Percentiles rank a stretch among this genome's conserved stretches.
These are phyloP conservation scores for Dissophora ornata DNA, from an alignment of 192 early-diverging fungal species.

Conservation along the genomic window DNA sequence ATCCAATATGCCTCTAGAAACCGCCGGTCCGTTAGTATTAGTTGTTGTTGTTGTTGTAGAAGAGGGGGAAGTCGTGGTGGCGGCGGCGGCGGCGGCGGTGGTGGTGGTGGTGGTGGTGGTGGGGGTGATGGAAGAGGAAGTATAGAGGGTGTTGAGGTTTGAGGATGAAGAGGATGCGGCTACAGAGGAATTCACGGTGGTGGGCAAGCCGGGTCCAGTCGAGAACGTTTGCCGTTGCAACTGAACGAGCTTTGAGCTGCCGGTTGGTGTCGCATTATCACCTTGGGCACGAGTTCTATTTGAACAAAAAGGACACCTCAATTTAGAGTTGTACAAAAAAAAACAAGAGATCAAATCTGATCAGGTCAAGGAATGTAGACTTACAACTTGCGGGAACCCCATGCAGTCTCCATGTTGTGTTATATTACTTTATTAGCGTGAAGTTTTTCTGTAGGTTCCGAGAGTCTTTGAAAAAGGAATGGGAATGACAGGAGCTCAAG, in stretches of 20 bases:
- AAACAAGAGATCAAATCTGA: not conserved
- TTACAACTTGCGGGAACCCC: slow-evolving; percentile 52
- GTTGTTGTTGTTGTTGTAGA: not conserved
- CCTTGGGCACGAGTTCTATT: slow-evolving; percentile 28
- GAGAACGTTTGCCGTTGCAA: slow-evolving; percentile 37
- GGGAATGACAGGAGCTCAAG: no score
- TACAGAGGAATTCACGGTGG: not conserved
- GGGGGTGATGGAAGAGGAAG: no score
- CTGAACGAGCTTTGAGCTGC: slow-evolving; percentile 45
- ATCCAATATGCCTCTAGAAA: no score
- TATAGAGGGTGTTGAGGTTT: no score
- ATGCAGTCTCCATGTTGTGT: slow-evolving; percentile 37
- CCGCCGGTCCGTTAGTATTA: no score
- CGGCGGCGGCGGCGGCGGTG: not conserved
- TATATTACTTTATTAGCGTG: no score
- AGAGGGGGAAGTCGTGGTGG: not conserved
- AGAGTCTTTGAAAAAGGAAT: no score
- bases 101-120: not conserved
- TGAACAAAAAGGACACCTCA: no score
- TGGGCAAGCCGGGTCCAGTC: not conserved
- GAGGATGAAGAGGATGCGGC: no score
- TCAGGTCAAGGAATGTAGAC: not conserved
- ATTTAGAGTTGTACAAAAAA: slow-evolving; percentile 11
- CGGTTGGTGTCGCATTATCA: slow-evolving; percentile 18
- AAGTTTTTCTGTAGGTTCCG: no score